These are phyloP conservation scores for Lumnitzera littorea DNA, from an alignment of 345 rosid genomes.

Conservation along the genomic window DNA sequence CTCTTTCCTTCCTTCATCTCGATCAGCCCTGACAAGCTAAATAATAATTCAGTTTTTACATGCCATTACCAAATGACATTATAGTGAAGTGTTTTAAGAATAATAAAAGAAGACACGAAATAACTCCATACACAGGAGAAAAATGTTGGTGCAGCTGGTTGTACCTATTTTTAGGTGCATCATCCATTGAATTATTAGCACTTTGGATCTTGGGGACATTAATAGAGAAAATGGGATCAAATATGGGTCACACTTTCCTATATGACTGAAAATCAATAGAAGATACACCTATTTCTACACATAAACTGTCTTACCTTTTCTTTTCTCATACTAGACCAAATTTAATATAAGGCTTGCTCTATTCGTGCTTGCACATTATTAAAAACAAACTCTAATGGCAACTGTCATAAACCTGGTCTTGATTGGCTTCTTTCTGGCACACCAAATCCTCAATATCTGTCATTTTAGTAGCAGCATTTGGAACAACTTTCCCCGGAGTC, in stretches of 20 bases:
- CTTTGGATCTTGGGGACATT: not conserved
- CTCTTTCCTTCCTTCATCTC: slow-evolving; percentile 84
- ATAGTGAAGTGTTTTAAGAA: not conserved
- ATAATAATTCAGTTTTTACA: slow-evolving; percentile 10
- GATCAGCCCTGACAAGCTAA: slow-evolving; percentile 70
- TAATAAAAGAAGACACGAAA: no score
- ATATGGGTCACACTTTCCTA: no score
- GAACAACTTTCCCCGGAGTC: slow-evolving; percentile 73
- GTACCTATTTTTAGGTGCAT: no score
- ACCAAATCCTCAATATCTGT: slow-evolving; percentile 78
- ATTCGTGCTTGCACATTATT: not conserved
- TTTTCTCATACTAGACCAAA: no score
- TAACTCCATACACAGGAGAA: no score
- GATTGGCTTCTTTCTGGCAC: slow-evolving; percentile 72
- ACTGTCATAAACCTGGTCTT: slow-evolving; percentile 85
- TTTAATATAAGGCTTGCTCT: not conserved
- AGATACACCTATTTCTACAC: no score
- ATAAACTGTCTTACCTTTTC: no score
- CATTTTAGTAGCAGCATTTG: slow-evolving; percentile 76
- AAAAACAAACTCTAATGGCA: not conserved
- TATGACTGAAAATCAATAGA: not conserved
- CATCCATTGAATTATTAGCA: no score
- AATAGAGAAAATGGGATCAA: not conserved
- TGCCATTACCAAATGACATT: not conserved
- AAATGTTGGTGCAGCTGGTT: no score